Conservation (phyloP, 1,284 basidiomycete species). For the Cronartium quercuum region DNA sequence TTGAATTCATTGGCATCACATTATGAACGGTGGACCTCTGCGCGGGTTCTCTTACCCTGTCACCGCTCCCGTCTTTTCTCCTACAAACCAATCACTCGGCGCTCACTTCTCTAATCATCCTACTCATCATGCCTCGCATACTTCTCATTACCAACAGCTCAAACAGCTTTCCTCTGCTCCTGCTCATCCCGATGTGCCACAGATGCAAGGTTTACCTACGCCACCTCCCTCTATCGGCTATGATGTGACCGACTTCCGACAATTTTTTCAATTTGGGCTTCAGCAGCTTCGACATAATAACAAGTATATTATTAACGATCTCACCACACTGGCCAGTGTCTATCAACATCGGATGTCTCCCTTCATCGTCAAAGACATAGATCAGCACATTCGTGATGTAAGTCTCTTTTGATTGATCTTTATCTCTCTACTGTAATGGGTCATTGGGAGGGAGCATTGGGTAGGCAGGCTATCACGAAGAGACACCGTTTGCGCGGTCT, state of each 20-base stretch:
- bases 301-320: constrained; percentile 39
- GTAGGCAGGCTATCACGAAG: neutral
- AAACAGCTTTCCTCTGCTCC: neutral
- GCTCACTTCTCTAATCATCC: neutral
- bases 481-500: too few species aligned
- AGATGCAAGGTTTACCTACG: constrained; percentile 36
- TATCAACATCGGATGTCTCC: constrained; percentile 38
- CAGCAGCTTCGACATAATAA: constrained; percentile 36
- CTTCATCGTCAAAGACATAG: constrained; percentile 38
- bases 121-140: neutral
- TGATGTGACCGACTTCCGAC: constrained; percentile 37
- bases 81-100: neutral
- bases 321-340: constrained; percentile 36
- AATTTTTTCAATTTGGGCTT: constrained; percentile 36
- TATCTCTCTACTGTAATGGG: neutral
- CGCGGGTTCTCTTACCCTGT: neutral
- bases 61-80: neutral
- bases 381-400: constrained; percentile 38
- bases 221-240: constrained; percentile 38
- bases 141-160: neutral
- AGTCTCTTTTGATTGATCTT: neutral
- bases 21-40: neutral
- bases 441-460: neutral
- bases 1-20: neutral
- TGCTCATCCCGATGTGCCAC: neutral